Conservation (phyloP, 2,329 filamentous ascomycete genomes). For the Aspergillus tubingensis region DNA sequence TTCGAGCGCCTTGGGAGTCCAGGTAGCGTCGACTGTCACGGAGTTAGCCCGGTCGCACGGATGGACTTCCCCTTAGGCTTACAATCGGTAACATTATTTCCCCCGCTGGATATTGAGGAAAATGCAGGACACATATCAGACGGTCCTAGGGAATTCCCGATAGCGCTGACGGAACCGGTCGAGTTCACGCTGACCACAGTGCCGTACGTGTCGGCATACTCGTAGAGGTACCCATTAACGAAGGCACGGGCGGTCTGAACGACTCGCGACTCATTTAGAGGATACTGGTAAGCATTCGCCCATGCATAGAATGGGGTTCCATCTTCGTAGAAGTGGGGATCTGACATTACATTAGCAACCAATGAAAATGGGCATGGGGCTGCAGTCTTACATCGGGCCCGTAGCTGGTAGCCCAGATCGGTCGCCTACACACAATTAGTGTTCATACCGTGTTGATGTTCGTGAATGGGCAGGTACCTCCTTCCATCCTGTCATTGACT, state of each 20-base stretch:
- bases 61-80: not conserved
- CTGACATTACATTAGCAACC: not conserved
- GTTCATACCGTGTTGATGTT: too few species aligned
- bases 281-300: conserved; percentile 61
- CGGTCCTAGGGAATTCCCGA: conserved; percentile 64
- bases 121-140: conserved; percentile 61
- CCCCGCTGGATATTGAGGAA: conserved; percentile 54
- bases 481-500: conserved; percentile 64
- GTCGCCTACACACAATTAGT: not conserved
- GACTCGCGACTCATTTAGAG: not conserved
- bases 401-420: conserved; percentile 19
- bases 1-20: conserved; percentile 26
- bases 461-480: conserved; percentile 39
- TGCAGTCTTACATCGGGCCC: conserved; percentile 10
- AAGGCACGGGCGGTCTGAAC: conserved; percentile 2
- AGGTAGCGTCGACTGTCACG: conserved; percentile 12
- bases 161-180: conserved; percentile 52
- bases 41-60: not conserved
- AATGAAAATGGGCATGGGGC: not conserved
- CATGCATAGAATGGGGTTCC: conserved; percentile 59
- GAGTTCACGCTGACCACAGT: conserved; percentile 61
- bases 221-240: not conserved
- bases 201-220: conserved; percentile 39
- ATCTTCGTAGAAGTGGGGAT: conserved; percentile 51
- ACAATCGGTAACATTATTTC: conserved; percentile 24